These are phyloP conservation scores for Peronospora farinosa DNA, from an alignment of 352 stramenopile genomes.

Conservation along the genomic window DNA sequence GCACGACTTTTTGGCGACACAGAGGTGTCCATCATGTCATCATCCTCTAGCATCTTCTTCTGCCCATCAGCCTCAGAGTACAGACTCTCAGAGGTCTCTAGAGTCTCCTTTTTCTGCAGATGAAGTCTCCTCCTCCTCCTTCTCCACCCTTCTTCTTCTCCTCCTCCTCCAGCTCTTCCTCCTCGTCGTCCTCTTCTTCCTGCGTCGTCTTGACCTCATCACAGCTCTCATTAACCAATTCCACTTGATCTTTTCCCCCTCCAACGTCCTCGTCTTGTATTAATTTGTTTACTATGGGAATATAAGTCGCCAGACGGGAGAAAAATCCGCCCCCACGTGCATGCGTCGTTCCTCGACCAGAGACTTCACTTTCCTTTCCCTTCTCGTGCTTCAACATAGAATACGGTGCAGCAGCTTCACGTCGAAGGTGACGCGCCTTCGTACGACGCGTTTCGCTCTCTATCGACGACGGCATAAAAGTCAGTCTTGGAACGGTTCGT, in stretches of 20 bases:
- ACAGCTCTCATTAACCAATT: slow-evolving; percentile 6
- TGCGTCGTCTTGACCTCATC: slow-evolving; percentile 22
- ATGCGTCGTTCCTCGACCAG: slow-evolving; percentile 2
- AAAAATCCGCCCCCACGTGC: slow-evolving; percentile 33
- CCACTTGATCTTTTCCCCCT: slow-evolving; percentile 1
- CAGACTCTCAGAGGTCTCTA: not conserved
- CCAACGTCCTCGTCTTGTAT: slow-evolving; percentile 28
- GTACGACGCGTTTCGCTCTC: slow-evolving; percentile 20
- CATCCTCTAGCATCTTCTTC: slow-evolving; percentile 14
- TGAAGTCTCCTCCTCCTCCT: slow-evolving; percentile 14
- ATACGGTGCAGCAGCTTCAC: slow-evolving; percentile 38
- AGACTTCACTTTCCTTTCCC: slow-evolving; percentile 16
- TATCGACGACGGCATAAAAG: slow-evolving; percentile 9
- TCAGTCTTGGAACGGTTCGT: not conserved
- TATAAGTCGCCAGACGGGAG: slow-evolving; percentile 51
- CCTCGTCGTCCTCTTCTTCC: slow-evolving; percentile 26
- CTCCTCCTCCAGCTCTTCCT: slow-evolving; percentile 13
- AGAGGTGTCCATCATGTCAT: slow-evolving; percentile 15
- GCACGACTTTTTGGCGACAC: slow-evolving; percentile 15
- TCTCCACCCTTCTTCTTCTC: no score
- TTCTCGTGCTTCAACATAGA: slow-evolving; percentile 12
- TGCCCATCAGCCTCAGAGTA: slow-evolving; percentile 17
- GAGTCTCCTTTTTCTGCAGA: slow-evolving; percentile 1
- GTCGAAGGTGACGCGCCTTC: slow-evolving; percentile 29
- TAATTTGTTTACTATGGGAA: slow-evolving; percentile 58